phyloP scores from a whole-genome alignment of 1,284 basidiomycete genomes.

The Moniliella sp. region DNA sequence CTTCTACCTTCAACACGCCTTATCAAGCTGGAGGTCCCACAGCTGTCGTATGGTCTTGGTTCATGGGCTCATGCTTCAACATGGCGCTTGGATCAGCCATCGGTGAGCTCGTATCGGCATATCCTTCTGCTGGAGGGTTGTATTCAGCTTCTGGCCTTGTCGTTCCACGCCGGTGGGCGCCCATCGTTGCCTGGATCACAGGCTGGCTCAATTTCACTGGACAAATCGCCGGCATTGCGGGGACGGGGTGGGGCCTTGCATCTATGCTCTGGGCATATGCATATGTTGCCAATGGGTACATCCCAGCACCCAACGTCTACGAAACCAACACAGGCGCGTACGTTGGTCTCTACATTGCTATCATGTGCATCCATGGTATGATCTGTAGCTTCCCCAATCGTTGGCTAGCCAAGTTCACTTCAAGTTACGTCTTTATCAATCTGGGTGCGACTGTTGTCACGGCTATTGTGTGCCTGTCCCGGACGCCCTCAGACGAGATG shows the following conservation, averaged over 20 bases:
- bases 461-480: conserved; percentile 62
- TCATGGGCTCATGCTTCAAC: conserved; percentile 28
- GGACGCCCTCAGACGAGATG: conserved; percentile 50
- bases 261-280: conserved; percentile 66
- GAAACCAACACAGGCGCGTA: conserved; percentile 1
- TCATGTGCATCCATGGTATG: conserved; percentile 30
- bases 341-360: conserved; percentile 22
- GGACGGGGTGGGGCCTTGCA: conserved; percentile 67
- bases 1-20: conserved; percentile 28
- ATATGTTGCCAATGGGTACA: too few relatives aligned
- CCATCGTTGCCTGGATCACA: conserved; percentile 49
- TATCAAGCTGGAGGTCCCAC: conserved; percentile 23
- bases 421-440: conserved; percentile 66
- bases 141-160: conserved; percentile 37
- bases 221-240: conserved; percentile 60
- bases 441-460: conserved; percentile 44
- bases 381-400: conserved; percentile 59
- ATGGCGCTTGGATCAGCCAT: conserved; percentile 26
- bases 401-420: conserved; percentile 54
- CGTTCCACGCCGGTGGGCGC: conserved; percentile 19
- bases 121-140: conserved; percentile 60
- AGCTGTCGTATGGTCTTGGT: conserved; percentile 27
- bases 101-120: conserved; percentile 40
- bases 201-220: conserved; percentile 54
- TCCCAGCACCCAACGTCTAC: too few relatives aligned